These are phyloP conservation scores for Xylariaceae sp. DNA, from an alignment of 2,329 filamentous ascomycete genomes.

Conservation along the genomic window DNA sequence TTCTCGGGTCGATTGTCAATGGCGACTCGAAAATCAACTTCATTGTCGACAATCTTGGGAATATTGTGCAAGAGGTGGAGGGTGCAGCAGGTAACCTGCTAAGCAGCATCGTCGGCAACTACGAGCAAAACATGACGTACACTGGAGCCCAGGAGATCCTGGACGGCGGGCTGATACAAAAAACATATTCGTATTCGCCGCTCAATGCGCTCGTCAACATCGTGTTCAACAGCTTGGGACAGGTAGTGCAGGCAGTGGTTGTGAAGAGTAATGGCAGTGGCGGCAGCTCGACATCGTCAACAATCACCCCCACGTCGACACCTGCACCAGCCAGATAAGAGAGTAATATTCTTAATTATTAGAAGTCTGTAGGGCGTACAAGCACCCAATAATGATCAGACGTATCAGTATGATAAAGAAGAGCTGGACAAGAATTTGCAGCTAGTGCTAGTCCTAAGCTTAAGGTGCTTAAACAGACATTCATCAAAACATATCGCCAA, in stretches of 20 bases:
- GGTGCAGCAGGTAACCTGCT: slow-evolving; percentile 52
- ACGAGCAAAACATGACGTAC: slow-evolving; percentile 62
- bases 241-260: slow-evolving; percentile 54
- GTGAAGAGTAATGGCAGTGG: slow-evolving; percentile 28
- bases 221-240: slow-evolving; percentile 55
- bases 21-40: slow-evolving; percentile 60
- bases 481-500: too few species aligned
- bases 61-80: slow-evolving; percentile 65
- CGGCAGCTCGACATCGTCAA: slow-evolving; percentile 25
- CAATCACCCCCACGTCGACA: slow-evolving; percentile 11
- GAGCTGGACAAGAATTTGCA: too few species aligned
- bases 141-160: slow-evolving; percentile 46
- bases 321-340: too few species aligned
- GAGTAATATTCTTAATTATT: too few species aligned
- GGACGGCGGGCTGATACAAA: slow-evolving; percentile 47
- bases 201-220: slow-evolving; percentile 56
- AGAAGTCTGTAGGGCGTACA: too few species aligned
- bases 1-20: slow-evolving; percentile 64
- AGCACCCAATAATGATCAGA: too few species aligned
- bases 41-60: slow-evolving; percentile 65
- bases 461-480: too few species aligned
- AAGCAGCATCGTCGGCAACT: slow-evolving; percentile 63
- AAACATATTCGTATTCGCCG: slow-evolving; percentile 54
- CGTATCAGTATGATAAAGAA: too few species aligned
- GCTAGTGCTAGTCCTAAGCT: too few species aligned